Conservation (phyloP, 1,139 yeast species). For the Torulaspora globosa region DNA sequence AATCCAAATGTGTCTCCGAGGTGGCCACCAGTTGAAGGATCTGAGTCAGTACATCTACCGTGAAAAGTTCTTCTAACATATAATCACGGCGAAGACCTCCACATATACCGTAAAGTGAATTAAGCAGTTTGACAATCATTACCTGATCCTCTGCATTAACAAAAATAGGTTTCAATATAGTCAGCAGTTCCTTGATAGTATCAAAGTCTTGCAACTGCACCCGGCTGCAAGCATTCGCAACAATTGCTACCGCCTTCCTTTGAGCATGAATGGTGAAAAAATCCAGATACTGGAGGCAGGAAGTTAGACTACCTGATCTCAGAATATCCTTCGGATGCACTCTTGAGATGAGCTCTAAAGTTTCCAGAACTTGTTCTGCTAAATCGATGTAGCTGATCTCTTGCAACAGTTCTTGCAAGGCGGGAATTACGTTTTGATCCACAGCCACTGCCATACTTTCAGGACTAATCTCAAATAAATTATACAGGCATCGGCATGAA, state of each 20-base stretch:
- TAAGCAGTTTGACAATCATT: conserved; percentile 23
- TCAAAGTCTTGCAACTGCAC: conserved; percentile 46
- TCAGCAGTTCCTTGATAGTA: conserved; percentile 52
- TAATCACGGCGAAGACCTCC: conserved; percentile 21
- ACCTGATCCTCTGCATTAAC: conserved; percentile 50
- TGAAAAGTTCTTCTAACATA: conserved; percentile 26
- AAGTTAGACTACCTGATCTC: conserved; percentile 57
- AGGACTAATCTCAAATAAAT: conserved; percentile 71
- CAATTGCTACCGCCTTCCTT: conserved; percentile 71
- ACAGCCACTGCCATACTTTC: conserved; percentile 65
- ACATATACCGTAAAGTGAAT: conserved; percentile 29
- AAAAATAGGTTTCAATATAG: conserved; percentile 59
- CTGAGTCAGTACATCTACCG: conserved; percentile 22
- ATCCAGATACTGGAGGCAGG: conserved; percentile 73
- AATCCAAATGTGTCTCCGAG: conserved; percentile 25
- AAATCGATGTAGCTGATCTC: conserved; percentile 84
- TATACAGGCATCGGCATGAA: conserved; percentile 81
- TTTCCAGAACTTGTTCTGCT: conserved; percentile 86
- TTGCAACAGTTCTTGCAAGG: conserved; percentile 59
- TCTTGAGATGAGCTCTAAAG: conserved; percentile 64
- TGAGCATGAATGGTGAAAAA: conserved; percentile 90
- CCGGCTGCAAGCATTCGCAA: conserved; percentile 67
- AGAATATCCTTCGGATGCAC: conserved; percentile 51
- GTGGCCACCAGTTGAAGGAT: conserved; percentile 22
- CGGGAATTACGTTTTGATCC: conserved; percentile 61